Evolutionary conservation across 2,329 filamentous ascomycete genomes (phyloP).

Genomic region (Penicillium sp.): DNA sequence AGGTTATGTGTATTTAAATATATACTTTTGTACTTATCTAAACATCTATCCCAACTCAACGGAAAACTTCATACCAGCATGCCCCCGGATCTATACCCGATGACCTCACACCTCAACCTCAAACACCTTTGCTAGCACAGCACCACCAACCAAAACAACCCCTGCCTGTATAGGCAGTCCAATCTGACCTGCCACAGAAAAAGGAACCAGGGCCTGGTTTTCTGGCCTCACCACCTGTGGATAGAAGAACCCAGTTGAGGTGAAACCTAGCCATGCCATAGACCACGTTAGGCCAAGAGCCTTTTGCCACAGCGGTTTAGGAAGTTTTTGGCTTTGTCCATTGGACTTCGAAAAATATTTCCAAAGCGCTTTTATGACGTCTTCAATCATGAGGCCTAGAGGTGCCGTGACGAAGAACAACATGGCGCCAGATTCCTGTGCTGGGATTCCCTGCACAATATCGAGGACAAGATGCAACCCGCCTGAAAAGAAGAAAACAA

Average conservation of each 20-base stretch:
- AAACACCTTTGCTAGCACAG: slow-evolving; percentile 6
- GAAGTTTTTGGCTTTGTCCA: background rate
- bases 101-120: slow-evolving; percentile 5
- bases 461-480: slow-evolving; percentile 23
- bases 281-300: slow-evolving; percentile 7
- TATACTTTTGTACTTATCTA: background rate
- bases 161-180: slow-evolving; percentile 1
- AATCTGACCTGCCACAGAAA: background rate
- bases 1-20: too few species aligned
- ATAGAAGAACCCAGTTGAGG: slow-evolving; percentile 11
- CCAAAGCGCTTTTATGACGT: slow-evolving; percentile 24
- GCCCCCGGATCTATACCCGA: background rate
- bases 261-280: slow-evolving; percentile 10
- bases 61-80: background rate
- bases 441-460: slow-evolving; percentile 15
- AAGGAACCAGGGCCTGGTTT: slow-evolving; percentile 7
- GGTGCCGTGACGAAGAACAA: slow-evolving; percentile 27
- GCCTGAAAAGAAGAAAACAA: slow-evolving; percentile 31
- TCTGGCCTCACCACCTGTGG: slow-evolving; percentile 5
- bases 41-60: background rate
- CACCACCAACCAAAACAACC: slow-evolving; percentile 5
- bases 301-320: slow-evolving; percentile 9
- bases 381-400: slow-evolving; percentile 32
- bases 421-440: slow-evolving; percentile 20
- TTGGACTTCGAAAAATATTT: background rate